Base-by-base conservation (phyloP, 2,329 filamentous ascomycete species). In the Leptographium radiaticola region DNA sequence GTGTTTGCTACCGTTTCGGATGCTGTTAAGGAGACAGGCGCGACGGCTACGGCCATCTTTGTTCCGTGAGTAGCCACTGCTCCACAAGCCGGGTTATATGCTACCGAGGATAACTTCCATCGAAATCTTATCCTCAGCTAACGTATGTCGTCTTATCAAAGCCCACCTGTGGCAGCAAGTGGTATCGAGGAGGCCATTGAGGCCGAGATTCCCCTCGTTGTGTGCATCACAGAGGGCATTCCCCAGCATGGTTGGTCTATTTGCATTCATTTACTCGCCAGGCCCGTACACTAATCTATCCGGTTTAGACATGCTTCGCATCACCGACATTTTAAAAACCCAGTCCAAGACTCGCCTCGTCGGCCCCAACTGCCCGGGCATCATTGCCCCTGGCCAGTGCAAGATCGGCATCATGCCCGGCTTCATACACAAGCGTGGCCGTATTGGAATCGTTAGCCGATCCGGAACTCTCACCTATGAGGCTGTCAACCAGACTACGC, bases 401-500 rank as follows among this genome's bases (percentile, higher is more conserved):
- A 98, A 98, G 79, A 97, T 98, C 68, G 93, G 93, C 69, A 98
- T 98, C 76, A 97, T 98, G 93, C 89, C 93, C 61, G 93, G 93
- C 66, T 96, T 97, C 80, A 97, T 98, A 76, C 93, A 98, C 84
- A 97, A 97, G 83, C 89, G 90, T 72, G 93, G 93, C 65, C 90
- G 93, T 71, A 90, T 98, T 68, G 93, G 93, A 68, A 97, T 98
- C 71, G 93, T 98, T 72, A 96, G 90, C 64, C 87, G 93, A 65
- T 97, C 93, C 67, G 93, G 93, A 67, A 98, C 93, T 63, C 84
- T 98, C 60, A 98, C 93, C 67, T 98, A 98, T 78, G 93, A 98
- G 78, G 93, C 93, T 68, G 93, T 98, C 74, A 97, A 97, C 81
- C 93, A 98, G 77, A 98, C 93, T 66, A 97, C 93, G 62, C 87